These are phyloP conservation scores for Aschersonia sp. DNA, from an alignment of 2,329 filamentous ascomycete species.

Conservation along the genomic window DNA sequence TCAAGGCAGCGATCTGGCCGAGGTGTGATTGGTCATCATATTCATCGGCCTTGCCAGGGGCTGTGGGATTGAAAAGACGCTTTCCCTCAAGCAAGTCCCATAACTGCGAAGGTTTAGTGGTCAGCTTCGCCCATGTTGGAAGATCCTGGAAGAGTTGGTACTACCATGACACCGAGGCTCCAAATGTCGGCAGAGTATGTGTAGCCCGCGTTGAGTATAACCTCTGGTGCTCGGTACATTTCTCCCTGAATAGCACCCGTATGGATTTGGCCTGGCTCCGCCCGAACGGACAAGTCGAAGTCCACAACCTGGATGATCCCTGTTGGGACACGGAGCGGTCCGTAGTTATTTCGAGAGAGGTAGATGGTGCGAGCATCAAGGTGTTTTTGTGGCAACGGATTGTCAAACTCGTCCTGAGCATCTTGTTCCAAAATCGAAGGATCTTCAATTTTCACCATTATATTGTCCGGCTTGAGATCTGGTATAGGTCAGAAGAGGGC, in stretches of 20 bases:
- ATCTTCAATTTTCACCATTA: constrained; percentile 9
- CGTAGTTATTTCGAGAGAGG: constrained; percentile 10
- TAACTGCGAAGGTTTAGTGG: not conserved
- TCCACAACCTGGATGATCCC: constrained; percentile 7
- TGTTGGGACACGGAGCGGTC: constrained; percentile 5
- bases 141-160: not conserved
- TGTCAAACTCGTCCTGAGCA: constrained; percentile 8
- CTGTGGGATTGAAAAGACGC: not conserved
- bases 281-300: constrained; percentile 7
- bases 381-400: constrained; percentile 9
- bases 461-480: constrained; percentile 11
- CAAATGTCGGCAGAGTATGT: constrained; percentile 9
- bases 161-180: constrained; percentile 11
- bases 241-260: constrained; percentile 7
- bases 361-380: constrained; percentile 7
- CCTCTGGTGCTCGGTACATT: constrained; percentile 9
- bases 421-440: constrained; percentile 6
- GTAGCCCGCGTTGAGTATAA: constrained; percentile 9
- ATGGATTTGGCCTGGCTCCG: not conserved
- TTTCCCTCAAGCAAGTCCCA: not conserved
- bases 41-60: not conserved
- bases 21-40: not conserved
- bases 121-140: too few species aligned
- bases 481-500: not conserved
- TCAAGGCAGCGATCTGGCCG: not conserved